These are phyloP conservation scores for Microbotryum lychnidis-dioicae DNA, from an alignment of 1,284 basidiomycete species.

Conservation along the genomic window DNA sequence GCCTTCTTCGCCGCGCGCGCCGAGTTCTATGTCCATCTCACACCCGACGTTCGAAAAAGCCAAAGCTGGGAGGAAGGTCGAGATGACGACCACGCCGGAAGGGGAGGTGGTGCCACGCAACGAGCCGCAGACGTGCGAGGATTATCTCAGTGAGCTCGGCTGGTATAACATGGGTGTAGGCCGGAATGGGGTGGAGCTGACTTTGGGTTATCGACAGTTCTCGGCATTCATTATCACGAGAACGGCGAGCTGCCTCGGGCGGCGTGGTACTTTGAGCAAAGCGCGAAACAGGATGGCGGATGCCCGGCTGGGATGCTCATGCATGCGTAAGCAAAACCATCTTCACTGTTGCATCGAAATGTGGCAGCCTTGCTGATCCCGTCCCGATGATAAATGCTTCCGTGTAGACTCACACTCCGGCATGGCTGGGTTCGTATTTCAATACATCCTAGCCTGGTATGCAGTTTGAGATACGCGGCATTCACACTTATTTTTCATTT, in stretches of 20 bases:
- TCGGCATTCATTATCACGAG: slow-evolving; percentile 75
- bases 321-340: slow-evolving; percentile 52
- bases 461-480: no score
- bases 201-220: slow-evolving; percentile 36
- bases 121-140: slow-evolving; percentile 19
- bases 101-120: neutral
- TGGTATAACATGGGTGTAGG: neutral
- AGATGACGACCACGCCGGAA: no score
- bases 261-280: slow-evolving; percentile 68
- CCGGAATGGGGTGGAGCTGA: neutral
- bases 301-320: slow-evolving; percentile 85
- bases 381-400: no score
- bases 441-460: no score
- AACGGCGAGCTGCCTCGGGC: slow-evolving; percentile 63
- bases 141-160: slow-evolving; percentile 22
- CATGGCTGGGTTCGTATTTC: slow-evolving; percentile 63
- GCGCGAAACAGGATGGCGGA: slow-evolving; percentile 65
- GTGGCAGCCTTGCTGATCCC: neutral
- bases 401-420: slow-evolving; percentile 53
- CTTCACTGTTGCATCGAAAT: accelerated
- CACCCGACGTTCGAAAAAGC: no score
- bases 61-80: no score
- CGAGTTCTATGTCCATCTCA: no score
- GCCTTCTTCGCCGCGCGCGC: no score
- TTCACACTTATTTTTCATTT: neutral